These are phyloP conservation scores for Lithocarpus polystachyus DNA, from an alignment of 306 rosid species.

Conservation along the genomic window DNA sequence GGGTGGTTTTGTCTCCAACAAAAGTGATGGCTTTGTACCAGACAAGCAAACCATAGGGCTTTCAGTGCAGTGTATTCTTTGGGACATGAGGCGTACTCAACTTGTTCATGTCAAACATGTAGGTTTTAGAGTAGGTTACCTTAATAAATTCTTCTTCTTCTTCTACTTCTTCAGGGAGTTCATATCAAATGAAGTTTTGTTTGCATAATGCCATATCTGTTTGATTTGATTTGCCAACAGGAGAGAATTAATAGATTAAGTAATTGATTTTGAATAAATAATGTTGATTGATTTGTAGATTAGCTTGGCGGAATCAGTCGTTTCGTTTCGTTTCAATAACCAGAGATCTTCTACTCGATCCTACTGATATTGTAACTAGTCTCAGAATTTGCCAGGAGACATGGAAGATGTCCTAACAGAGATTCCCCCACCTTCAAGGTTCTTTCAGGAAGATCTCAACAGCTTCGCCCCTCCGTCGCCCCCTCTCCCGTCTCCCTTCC, in stretches of 20 bases:
- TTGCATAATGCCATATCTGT: neutral
- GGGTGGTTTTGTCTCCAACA: no score
- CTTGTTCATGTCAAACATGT: neutral
- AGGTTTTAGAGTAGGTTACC: neutral
- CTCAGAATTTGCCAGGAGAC: neutral
- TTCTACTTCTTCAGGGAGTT: neutral
- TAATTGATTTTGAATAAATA: neutral
- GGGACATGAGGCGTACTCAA: neutral
- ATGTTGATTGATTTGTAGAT: neutral
- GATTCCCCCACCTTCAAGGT: conserved; percentile 78
- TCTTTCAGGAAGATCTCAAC: conserved; percentile 77
- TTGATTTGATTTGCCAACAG: neutral
- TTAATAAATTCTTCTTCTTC: no score
- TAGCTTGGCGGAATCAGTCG: neutral
- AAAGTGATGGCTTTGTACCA: neutral
- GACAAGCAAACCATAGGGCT: neutral
- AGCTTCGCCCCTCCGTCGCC: conserved; percentile 59
- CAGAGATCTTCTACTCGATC: neutral
- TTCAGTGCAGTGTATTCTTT: neutral
- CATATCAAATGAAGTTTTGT: neutral
- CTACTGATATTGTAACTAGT: neutral
- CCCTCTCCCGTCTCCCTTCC: conserved; percentile 62
- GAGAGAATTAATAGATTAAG: neutral
- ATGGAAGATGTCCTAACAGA: conserved; percentile 91
- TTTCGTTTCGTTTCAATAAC: neutral